Evolutionary conservation across 371 early-diverging fungal genomes (phyloP).

Genomic region (Phascolomyces articulosus): DNA sequence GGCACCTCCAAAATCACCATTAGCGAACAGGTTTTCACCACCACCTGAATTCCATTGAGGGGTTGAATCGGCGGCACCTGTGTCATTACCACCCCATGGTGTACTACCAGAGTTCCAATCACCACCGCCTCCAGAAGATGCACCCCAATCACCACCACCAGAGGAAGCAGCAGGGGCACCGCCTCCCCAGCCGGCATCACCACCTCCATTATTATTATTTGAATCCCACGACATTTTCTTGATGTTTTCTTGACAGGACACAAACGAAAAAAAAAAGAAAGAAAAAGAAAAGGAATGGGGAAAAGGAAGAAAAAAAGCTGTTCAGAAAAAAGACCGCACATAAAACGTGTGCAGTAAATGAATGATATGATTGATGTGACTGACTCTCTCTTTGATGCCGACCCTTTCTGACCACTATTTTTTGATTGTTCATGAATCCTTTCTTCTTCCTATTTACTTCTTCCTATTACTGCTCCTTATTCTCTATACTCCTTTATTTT

Average conservation of each 20-base stretch:
- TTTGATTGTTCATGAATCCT: too few relatives aligned
- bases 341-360: too few relatives aligned
- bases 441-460: too few relatives aligned
- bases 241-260: constrained; percentile 2
- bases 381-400: too few relatives aligned
- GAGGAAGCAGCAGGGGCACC: too few relatives aligned
- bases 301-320: too few relatives aligned
- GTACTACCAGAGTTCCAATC: constrained; percentile 11
- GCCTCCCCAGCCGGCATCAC: constrained; percentile 13
- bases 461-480: too few relatives aligned
- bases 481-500: too few relatives aligned
- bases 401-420: too few relatives aligned
- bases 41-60: constrained; percentile 7
- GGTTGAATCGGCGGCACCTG: constrained; percentile 10
- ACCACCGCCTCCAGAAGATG: neutral
- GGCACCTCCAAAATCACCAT: constrained; percentile 5
- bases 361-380: too few relatives aligned
- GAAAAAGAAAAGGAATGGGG: neutral
- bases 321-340: too few relatives aligned
- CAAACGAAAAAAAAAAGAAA: neutral
- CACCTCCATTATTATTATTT: constrained; percentile 16
- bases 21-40: constrained; percentile 12
- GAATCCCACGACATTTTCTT: constrained; percentile 26
- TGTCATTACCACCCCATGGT: constrained; percentile 14
- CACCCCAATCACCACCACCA: constrained; percentile 15